Percentiles rank a stretch among this genome's conserved stretches.
phyloP scores from a whole-genome alignment of 1,284 basidiomycete genomes.

The Schizopora paradoxa region DNA sequence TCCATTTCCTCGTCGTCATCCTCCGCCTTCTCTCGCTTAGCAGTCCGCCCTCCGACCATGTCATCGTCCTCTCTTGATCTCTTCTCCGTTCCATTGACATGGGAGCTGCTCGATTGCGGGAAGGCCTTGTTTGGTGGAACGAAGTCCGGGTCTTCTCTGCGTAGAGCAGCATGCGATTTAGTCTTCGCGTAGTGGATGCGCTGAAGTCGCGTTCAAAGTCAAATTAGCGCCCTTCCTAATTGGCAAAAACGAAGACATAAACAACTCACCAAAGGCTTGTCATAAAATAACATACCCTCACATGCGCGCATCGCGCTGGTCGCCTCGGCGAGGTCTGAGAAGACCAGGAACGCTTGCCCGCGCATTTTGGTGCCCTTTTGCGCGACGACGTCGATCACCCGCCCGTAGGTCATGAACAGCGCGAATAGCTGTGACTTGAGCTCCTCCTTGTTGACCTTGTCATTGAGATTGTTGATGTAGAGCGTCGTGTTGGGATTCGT shows the following conservation, averaged over 20 bases:
- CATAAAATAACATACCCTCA: constrained; percentile 90
- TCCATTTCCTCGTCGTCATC: constrained; percentile 65
- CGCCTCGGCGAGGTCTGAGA: constrained; percentile 81
- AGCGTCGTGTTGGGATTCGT: constrained; percentile 83
- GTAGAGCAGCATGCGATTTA: constrained; percentile 77
- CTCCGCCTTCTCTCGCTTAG: constrained; percentile 67
- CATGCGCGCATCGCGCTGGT: constrained; percentile 89
- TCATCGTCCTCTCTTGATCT: constrained; percentile 68
- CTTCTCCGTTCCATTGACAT: constrained; percentile 43
- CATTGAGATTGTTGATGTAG: constrained; percentile 93
- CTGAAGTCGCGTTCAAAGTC: constrained; percentile 33
- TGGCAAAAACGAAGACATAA: constrained; percentile 15
- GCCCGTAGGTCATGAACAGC: constrained; percentile 91
- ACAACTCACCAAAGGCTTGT: constrained; percentile 75
- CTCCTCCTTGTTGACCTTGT: constrained; percentile 93
- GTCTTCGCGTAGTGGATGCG: constrained; percentile 84
- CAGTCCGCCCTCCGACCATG: constrained; percentile 44
- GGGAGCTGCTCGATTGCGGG: constrained; percentile 21
- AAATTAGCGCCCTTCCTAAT: neutral
- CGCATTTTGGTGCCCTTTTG: constrained; percentile 83
- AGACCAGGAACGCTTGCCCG: constrained; percentile 96
- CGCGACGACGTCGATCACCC: constrained; percentile 92
- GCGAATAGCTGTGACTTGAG: constrained; percentile 79
- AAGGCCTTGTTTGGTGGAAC: constrained; percentile 46
- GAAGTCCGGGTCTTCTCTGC: constrained; percentile 70